A percentile compares a stretch with the other conserved stretches of the same genome.
Evolutionary conservation across 371 early-diverging fungal genomes (phyloP).

Genomic region (Cokeromyces recurvatus): DNA sequence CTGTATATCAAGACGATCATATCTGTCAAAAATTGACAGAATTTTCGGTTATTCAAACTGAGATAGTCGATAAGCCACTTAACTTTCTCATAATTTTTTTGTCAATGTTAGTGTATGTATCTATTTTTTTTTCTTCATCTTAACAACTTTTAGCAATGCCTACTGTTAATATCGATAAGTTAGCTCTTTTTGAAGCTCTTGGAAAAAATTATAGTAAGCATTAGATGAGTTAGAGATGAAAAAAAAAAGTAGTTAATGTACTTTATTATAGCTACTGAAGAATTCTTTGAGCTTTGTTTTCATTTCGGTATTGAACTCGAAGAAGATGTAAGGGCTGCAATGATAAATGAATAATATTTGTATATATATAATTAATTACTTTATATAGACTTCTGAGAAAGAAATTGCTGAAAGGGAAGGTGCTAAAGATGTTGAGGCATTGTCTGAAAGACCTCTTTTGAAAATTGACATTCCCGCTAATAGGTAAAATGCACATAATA

Average conservation of each 20-base stretch:
- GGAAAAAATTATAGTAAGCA: constrained; percentile 79
- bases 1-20: too few species aligned
- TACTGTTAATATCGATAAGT: constrained; percentile 90
- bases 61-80: too few species aligned
- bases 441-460: constrained; percentile 79
- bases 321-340: constrained; percentile 80
- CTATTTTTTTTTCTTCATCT: not conserved
- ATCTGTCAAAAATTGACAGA: too few species aligned
- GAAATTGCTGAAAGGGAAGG: constrained; percentile 68
- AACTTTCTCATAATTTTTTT: too few species aligned
- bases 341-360: not conserved
- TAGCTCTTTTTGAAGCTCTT: constrained; percentile 79
- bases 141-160: constrained; percentile 62
- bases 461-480: constrained; percentile 99
- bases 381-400: constrained; percentile 71
- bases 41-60: too few species aligned
- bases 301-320: constrained; percentile 99
- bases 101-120: not conserved
- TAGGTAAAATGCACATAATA: too few species aligned
- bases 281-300: constrained; percentile 98
- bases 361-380: not conserved
- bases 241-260: not conserved
- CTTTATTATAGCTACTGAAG: constrained; percentile 59
- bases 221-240: too few species aligned
- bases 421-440: constrained; percentile 48